Percentiles rank a stretch among this genome's conserved stretches.
These are phyloP conservation scores for Heterobasidion parviporum DNA, from an alignment of 1,284 basidiomycete genomes.

Conservation along the genomic window DNA sequence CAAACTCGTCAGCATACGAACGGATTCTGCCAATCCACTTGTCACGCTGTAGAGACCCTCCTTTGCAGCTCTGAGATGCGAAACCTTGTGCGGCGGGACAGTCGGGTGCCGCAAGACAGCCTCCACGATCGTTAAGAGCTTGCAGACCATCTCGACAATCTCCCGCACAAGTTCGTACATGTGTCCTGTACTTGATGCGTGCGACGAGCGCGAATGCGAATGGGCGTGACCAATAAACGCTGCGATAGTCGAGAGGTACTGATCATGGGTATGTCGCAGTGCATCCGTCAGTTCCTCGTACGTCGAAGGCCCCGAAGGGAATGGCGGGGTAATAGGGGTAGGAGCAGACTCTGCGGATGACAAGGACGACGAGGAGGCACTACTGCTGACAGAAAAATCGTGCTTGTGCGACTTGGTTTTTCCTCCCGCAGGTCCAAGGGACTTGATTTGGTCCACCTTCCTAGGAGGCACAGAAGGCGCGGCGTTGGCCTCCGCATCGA, in stretches of 20 bases:
- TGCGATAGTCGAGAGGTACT: slow-evolving; percentile 88
- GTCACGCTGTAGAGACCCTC: slow-evolving; percentile 83
- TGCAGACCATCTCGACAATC: slow-evolving; percentile 89
- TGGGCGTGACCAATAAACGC: slow-evolving; percentile 97
- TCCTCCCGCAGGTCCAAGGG: slow-evolving; percentile 4
- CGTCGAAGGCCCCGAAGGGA: slow-evolving; percentile 64
- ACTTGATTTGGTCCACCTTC: slow-evolving; percentile 2
- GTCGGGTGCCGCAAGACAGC: slow-evolving; percentile 70
- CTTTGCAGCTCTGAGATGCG: slow-evolving; percentile 62
- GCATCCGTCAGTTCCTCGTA: slow-evolving; percentile 61
- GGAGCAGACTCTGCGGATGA: slow-evolving; percentile 30
- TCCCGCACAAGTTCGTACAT: slow-evolving; percentile 92
- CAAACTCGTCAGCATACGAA: slow-evolving; percentile 60
- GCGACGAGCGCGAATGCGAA: slow-evolving; percentile 80
- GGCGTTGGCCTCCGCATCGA: slow-evolving; percentile 15
- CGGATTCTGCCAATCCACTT: slow-evolving; percentile 81
- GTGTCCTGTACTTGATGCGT: slow-evolving; percentile 88
- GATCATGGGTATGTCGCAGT: slow-evolving; percentile 74
- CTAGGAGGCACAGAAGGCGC: slow-evolving; percentile 20
- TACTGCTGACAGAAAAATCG: slow-evolving; percentile 53
- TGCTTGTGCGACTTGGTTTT: slow-evolving; percentile 9
- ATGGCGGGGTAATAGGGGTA: slow-evolving; percentile 40
- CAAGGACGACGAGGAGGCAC: slow-evolving; percentile 57
- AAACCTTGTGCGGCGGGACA: slow-evolving; percentile 46
- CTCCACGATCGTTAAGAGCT: slow-evolving; percentile 88